Evolutionary conservation across 495 filamentous ascomycete genomes (phyloP).

Genomic region (Hypoxylon subgilvum): DNA sequence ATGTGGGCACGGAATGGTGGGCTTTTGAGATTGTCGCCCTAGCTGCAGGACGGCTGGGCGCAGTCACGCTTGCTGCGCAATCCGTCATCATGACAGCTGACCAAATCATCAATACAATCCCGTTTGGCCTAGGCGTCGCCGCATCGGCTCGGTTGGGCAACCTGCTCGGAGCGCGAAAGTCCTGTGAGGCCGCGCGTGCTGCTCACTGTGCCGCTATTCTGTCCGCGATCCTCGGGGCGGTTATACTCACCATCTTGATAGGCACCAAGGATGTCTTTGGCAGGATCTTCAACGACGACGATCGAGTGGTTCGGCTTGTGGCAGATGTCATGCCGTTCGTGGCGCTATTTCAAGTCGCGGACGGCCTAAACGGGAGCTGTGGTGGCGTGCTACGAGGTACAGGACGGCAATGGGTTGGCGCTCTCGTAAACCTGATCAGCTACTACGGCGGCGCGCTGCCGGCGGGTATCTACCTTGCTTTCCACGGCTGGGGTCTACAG

Average conservation of each 20-base stretch:
- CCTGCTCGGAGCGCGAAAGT: constrained; percentile 73
- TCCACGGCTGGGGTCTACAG: constrained; percentile 84
- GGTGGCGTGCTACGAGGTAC: constrained; percentile 83
- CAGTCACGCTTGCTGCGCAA: constrained; percentile 82
- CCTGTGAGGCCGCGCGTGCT: constrained; percentile 71
- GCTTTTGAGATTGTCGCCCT: constrained; percentile 95
- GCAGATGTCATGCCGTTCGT: constrained; percentile 86
- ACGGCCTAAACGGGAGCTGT: constrained; percentile 85
- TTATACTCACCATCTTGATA: constrained; percentile 77
- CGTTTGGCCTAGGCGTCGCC: constrained; percentile 88
- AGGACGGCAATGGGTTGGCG: constrained; percentile 88
- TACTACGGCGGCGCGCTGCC: constrained; percentile 89
- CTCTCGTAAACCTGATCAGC: constrained; percentile 84
- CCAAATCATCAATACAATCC: constrained; percentile 90
- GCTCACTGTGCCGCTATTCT: constrained; percentile 81
- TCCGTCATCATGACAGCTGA: constrained; percentile 95
- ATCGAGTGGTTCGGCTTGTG: constrained; percentile 73
- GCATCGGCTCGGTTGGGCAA: constrained; percentile 82
- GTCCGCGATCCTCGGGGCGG: constrained; percentile 68
- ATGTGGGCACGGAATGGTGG: constrained; percentile 96
- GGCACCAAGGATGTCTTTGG: constrained; percentile 77
- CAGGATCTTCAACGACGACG: constrained; percentile 82
- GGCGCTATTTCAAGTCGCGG: constrained; percentile 92
- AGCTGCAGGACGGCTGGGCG: constrained; percentile 82
- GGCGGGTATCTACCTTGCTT: constrained; percentile 83